phyloP scores from a whole-genome alignment of 2,329 filamentous ascomycete genomes.

The Ophiosphaerella korrae region DNA sequence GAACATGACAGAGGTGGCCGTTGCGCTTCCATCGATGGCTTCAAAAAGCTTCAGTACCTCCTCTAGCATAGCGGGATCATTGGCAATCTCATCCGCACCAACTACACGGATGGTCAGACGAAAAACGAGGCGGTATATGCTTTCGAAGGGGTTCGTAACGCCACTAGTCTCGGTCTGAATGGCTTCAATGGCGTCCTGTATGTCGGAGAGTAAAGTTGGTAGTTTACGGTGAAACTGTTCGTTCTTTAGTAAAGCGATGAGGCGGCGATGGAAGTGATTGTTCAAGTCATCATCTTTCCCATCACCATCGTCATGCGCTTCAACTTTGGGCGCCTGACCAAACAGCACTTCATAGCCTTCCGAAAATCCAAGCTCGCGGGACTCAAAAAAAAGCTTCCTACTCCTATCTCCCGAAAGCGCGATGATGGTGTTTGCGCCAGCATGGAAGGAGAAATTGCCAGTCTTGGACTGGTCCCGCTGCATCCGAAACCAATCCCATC shows the following conservation, averaged over 20 bases:
- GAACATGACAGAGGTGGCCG: constrained; percentile 57
- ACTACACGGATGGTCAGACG: constrained; percentile 63
- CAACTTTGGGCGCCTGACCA: constrained; percentile 22
- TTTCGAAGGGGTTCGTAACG: constrained; percentile 60
- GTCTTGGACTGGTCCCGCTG: constrained; percentile 38
- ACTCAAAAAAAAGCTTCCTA: constrained; percentile 54
- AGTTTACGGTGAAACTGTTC: constrained; percentile 43
- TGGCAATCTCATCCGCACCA: constrained; percentile 60
- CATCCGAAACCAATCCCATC: constrained; percentile 53
- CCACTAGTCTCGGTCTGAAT: constrained; percentile 43
- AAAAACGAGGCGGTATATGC: constrained; percentile 60
- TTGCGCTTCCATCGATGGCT: constrained; percentile 52
- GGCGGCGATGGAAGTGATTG: constrained; percentile 29
- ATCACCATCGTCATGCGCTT: constrained; percentile 12
- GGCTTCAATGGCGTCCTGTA: constrained; percentile 46
- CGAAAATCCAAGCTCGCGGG: constrained; percentile 50
- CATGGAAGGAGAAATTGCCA: constrained; percentile 58
- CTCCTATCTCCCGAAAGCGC: constrained; percentile 52
- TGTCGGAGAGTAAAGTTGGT: constrained; percentile 49
- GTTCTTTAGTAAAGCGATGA: constrained; percentile 30
- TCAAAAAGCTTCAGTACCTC: constrained; percentile 55
- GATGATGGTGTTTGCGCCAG: constrained; percentile 53
- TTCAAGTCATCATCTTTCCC: constrained; percentile 17
- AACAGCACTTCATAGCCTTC: constrained; percentile 48
- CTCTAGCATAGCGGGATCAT: constrained; percentile 51